Evolutionary conservation across 225 moss, liverwort and hornwort genomes (phyloP), one percentile per base, ranked within the genome.

Genomic region (Bryoerythrophyllum caledonicum): DNA sequence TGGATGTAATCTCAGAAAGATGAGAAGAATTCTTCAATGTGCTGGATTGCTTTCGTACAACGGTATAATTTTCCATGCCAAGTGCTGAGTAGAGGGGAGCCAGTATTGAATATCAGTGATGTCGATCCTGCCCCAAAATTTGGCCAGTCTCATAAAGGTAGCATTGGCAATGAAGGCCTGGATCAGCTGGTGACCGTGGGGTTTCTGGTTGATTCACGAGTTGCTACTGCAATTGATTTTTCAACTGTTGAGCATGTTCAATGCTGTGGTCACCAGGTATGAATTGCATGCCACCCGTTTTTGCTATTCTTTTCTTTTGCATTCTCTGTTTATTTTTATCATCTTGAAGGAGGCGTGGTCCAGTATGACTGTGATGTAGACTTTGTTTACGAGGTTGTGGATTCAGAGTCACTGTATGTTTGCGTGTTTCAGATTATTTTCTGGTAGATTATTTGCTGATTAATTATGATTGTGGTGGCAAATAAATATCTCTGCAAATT

Each of bases 221-320:
- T 64, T 56, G 8, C 55, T 4, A 75, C 72, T 76, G 21, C 79
- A 79, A 58, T 94, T 75, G 94, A 97, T 89, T 72, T 73, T 74
- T 84, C 80, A 77, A 85, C 89, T 12, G 80, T 90, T 24, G 93
- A 92, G 74, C 97, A 97, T 82, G 87, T 97, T 75, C 88, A 92
- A 71, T 97, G 97, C 75, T 97, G 97, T 86, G 97, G 97, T 73
- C 97, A 97, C 78, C 94, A 97, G 94, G 97, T 94, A 88, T 37
- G 40, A 5, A 23, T 73, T 58, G 28, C 30, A 63, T 81, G 24
- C 55, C 5, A 4, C 43, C 32, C 4, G 15, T 10, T 10, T 64
- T 58, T 27, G 37, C 20, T 40, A 27, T 74, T 61, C 19, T 23
- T 14, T 17, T 60, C 21, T 17, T 54, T 32, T 62, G 54, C 55